Conservation (phyloP, 192 early-diverging fungal species). For the Spizellomyces punctatus region DNA sequence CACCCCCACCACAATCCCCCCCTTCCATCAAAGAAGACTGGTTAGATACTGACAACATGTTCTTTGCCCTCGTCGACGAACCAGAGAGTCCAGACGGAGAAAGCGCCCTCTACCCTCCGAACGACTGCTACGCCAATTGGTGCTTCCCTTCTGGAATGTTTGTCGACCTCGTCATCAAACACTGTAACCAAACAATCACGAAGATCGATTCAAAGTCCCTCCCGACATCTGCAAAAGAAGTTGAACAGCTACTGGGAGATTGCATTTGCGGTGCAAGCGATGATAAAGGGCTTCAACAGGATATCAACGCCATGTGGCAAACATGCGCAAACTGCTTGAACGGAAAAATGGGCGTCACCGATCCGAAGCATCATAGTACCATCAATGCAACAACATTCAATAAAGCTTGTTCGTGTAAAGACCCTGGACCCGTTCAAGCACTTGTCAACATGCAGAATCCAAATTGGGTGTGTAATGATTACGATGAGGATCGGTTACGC, state of each 20-base stretch:
- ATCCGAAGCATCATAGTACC: constrained; percentile 10
- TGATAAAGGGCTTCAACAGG: background rate
- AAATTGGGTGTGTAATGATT: constrained; percentile 4
- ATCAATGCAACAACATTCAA: background rate
- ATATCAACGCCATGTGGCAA: constrained; percentile 18
- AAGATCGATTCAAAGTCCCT: constrained; percentile 9
- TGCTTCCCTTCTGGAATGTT: constrained; percentile 27
- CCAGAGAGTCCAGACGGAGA: constrained; percentile 5
- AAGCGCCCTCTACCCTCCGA: constrained; percentile 1
- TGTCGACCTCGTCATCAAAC: constrained; percentile 16
- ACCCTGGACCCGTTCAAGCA: constrained; percentile 18
- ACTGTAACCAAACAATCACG: constrained; percentile 22
- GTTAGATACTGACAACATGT: constrained; percentile 16
- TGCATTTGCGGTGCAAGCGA: constrained; percentile 19
- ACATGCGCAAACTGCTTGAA: constrained; percentile 22
- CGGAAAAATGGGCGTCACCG: constrained; percentile 13
- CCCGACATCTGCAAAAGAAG: background rate
- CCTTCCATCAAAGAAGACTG: constrained; percentile 4
- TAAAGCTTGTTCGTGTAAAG: constrained; percentile 11
- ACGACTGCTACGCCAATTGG: constrained; percentile 25
- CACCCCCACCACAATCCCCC: background rate
- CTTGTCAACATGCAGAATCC: constrained; percentile 23
- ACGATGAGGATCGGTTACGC: constrained; percentile 20
- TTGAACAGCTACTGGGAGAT: constrained; percentile 15
- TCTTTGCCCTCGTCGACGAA: constrained; percentile 7